Evolutionary conservation across 179 eudicot genomes (phyloP).

Genomic region (Silene noctiflora): DNA sequence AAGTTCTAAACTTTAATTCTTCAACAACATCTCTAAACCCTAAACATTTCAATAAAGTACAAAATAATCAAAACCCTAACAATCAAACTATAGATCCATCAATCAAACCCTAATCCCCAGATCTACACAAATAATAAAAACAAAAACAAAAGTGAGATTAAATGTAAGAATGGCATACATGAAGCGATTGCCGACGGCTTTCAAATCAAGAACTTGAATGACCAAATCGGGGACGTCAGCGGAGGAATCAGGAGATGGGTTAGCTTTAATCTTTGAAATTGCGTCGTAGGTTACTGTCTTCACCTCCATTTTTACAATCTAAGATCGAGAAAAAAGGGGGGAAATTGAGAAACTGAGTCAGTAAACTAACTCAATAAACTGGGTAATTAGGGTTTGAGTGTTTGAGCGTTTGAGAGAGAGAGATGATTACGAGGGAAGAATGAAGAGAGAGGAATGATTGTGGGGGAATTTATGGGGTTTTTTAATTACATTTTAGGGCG

Average conservation of each 20-base stretch:
- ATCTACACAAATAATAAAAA: not conserved
- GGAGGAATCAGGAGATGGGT: conserved; percentile 70
- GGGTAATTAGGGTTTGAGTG: conserved; percentile 1
- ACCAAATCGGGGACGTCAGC: conserved; percentile 51
- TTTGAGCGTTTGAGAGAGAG: too few species aligned
- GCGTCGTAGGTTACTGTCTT: conserved; percentile 57
- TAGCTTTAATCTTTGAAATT: conserved; percentile 49
- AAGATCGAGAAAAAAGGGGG: too few species aligned
- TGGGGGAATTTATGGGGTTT: not conserved
- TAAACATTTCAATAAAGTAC: not conserved
- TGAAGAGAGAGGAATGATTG: not conserved
- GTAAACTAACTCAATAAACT: not conserved
- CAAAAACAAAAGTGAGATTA: not conserved
- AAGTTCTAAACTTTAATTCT: not conserved
- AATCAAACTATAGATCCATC: not conserved
- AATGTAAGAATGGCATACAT: conserved; percentile 32
- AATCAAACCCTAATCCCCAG: not conserved
- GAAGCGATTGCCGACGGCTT: conserved; percentile 53
- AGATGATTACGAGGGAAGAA: not conserved
- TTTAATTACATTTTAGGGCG: not conserved
- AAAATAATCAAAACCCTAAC: conserved; percentile 10
- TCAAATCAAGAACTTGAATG: conserved; percentile 77
- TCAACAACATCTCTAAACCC: not conserved
- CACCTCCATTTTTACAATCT: conserved; percentile 33
- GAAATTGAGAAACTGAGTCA: not conserved